Evolutionary conservation across 2,329 filamentous ascomycete genomes (phyloP).

Genomic region (Neopestalotiopsis sp.): DNA sequence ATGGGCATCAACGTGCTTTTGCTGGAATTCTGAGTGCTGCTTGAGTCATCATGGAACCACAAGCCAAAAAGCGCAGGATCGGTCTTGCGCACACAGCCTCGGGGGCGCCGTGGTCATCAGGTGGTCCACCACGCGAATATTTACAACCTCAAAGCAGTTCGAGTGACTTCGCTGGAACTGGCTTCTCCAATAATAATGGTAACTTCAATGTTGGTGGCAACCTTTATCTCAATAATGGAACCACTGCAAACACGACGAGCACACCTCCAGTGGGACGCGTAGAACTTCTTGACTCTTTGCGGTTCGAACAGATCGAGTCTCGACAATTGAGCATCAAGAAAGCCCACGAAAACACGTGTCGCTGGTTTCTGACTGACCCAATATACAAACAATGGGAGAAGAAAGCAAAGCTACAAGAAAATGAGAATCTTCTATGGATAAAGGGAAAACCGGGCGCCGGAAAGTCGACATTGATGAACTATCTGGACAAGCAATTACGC

Average conservation of each 20-base stretch:
- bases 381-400: conserved; percentile 24
- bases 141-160: not conserved
- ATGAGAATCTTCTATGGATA: conserved; percentile 6
- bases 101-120: too few species aligned
- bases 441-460: conserved; percentile 15
- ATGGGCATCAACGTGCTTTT: too few species aligned
- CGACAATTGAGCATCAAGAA: conserved; percentile 20
- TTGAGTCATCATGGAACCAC: not conserved
- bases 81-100: not conserved
- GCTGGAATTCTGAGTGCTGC: too few species aligned
- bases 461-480: conserved; percentile 16
- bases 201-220: not conserved
- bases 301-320: conserved; percentile 24
- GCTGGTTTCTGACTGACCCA: conserved; percentile 23
- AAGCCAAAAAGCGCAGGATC: not conserved
- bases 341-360: conserved; percentile 26
- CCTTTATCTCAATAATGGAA: not conserved
- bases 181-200: not conserved
- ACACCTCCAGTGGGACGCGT: not conserved
- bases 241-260: not conserved
- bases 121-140: not conserved
- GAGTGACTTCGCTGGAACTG: not conserved
- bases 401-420: not conserved
- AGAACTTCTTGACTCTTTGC: conserved; percentile 21
- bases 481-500: not conserved